These are phyloP conservation scores for Cladosporium sp. DNA, from an alignment of 2,329 filamentous ascomycete species.

Conservation along the genomic window DNA sequence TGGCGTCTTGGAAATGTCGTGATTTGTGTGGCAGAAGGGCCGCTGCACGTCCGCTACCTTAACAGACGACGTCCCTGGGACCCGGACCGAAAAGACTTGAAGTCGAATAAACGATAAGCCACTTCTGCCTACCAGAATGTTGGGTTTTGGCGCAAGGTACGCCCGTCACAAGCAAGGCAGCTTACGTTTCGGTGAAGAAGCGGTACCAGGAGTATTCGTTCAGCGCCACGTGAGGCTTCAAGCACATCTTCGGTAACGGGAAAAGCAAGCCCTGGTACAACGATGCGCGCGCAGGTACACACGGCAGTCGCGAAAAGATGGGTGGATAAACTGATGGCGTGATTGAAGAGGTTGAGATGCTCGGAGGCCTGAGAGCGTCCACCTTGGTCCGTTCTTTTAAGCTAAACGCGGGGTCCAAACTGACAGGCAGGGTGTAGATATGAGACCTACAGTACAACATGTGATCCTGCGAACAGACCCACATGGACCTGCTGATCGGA, in stretches of 20 bases:
- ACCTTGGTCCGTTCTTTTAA: neutral
- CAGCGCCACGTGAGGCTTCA: constrained; percentile 3
- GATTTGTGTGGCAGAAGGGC: constrained; percentile 13
- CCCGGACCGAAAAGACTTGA: neutral
- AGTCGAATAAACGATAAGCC: neutral
- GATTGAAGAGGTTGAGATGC: neutral
- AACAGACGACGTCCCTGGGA: constrained; percentile 10
- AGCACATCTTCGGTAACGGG: constrained; percentile 5
- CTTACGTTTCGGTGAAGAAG: constrained; percentile 26
- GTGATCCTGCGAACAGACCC: neutral
- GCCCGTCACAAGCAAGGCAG: neutral
- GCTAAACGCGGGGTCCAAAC: neutral
- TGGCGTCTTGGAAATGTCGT: constrained; percentile 16
- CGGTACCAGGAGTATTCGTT: constrained; percentile 28
- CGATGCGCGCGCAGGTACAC: constrained; percentile 1
- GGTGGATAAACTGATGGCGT: constrained; percentile 5
- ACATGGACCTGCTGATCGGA: neutral
- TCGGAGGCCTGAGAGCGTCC: neutral
- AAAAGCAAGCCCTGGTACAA: neutral
- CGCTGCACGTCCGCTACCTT: constrained; percentile 26
- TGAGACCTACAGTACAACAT: neutral
- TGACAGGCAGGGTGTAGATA: neutral
- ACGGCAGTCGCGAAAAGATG: neutral
- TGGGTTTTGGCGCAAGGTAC: neutral
- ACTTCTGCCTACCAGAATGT: neutral